Percentiles rank a stretch among this genome's conserved stretches.
phyloP scores from a whole-genome alignment of 2,329 filamentous ascomycete species.

The Penicillium olsonii region DNA sequence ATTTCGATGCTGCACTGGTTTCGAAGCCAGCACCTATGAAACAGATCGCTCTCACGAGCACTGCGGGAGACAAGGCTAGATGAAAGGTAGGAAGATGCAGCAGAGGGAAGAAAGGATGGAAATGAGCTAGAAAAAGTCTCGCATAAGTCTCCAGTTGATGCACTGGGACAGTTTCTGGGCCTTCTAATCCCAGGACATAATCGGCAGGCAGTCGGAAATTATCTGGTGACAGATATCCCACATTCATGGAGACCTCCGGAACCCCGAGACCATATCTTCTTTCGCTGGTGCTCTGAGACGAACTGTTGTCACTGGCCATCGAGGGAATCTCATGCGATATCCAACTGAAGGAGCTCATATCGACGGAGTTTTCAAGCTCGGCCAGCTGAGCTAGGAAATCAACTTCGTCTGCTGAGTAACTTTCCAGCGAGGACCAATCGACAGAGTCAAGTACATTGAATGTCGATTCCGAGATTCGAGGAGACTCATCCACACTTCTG shows the following conservation, averaged over 20 bases:
- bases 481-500: not conserved
- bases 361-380: not conserved
- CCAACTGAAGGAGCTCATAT: not conserved
- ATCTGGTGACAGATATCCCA: not conserved
- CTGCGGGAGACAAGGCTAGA: not conserved
- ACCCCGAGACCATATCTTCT: too few relatives aligned
- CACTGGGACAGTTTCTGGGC: not conserved
- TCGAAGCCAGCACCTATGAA: constrained; percentile 4
- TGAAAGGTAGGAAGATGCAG: constrained; percentile 4
- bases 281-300: not conserved
- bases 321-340: not conserved
- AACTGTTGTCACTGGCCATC: not conserved
- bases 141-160: not conserved
- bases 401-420: not conserved
- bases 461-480: too few relatives aligned
- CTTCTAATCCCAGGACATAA: not conserved
- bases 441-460: not conserved
- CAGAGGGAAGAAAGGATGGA: not conserved
- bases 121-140: constrained; percentile 1
- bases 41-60: constrained; percentile 1
- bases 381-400: not conserved
- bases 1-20: not conserved
- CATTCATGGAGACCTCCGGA: not conserved
- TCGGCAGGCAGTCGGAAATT: constrained; percentile 3
- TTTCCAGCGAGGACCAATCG: not conserved